phyloP scores from a whole-genome alignment of 306 rosid species.

The Quercus mongolica region DNA sequence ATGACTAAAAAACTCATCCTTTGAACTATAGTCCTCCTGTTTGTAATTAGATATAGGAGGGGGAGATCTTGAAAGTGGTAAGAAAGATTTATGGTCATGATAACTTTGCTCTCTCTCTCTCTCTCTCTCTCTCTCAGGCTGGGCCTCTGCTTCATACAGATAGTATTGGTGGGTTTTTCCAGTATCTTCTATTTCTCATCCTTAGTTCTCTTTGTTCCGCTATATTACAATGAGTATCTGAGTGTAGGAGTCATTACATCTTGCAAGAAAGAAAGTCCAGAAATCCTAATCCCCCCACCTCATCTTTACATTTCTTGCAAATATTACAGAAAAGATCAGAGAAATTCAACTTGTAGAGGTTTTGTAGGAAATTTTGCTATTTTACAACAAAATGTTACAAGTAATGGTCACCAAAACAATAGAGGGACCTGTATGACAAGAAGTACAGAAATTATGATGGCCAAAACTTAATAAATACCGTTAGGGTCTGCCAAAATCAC shows the following conservation, averaged over 20 bases:
- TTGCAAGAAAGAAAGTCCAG: background rate
- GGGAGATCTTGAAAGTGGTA: background rate
- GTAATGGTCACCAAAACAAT: background rate
- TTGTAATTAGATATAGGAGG: background rate
- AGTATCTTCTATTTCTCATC: background rate
- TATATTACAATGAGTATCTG: background rate
- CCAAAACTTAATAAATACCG: background rate
- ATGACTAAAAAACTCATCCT: background rate
- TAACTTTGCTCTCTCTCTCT: background rate
- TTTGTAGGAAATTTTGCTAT: no score
- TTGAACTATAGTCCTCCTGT: background rate
- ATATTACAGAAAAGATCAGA: background rate
- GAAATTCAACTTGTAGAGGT: background rate
- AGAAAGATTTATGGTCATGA: background rate
- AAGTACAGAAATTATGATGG: background rate
- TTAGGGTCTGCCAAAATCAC: background rate
- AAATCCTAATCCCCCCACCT: no score
- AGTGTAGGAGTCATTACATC: background rate
- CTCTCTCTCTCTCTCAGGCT: background rate
- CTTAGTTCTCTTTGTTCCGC: background rate
- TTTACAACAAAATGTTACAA: no score
- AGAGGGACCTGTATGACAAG: background rate
- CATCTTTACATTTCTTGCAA: background rate
- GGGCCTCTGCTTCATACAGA: background rate
- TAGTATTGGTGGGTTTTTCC: background rate